Percentiles rank a stretch among this genome's conserved stretches.
Conservation (phyloP, 177 flowering plant species). For the Tripterygium wilfordii region DNA sequence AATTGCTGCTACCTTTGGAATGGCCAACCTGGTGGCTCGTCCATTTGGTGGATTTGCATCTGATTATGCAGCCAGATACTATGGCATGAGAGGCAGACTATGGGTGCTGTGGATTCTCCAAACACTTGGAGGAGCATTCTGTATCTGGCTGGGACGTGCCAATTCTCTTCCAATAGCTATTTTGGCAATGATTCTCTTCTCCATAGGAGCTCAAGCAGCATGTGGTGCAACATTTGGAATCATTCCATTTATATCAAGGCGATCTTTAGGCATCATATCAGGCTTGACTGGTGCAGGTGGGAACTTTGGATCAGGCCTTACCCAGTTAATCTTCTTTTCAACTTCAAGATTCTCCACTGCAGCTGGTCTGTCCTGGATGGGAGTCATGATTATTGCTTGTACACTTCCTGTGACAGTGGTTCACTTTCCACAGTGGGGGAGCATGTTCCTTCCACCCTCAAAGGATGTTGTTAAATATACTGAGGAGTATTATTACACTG, state of each 20-base stretch:
- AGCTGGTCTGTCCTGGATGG: constrained; percentile 42
- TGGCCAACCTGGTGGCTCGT: constrained; percentile 68
- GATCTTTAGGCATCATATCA: constrained; percentile 68
- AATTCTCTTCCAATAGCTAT: constrained; percentile 43
- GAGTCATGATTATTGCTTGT: constrained; percentile 27
- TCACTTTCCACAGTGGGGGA: constrained; percentile 41
- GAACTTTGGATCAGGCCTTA: constrained; percentile 65
- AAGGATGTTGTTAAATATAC: constrained; percentile 13
- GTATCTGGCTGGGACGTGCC: constrained; percentile 59
- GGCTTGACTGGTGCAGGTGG: constrained; percentile 79
- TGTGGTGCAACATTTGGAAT: constrained; percentile 78
- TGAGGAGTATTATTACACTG: constrained; percentile 25
- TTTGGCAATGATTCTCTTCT: constrained; percentile 56
- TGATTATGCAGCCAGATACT: constrained; percentile 36
- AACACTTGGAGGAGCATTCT: constrained; percentile 63
- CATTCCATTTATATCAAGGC: constrained; percentile 62
- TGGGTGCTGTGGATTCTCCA: constrained; percentile 74
- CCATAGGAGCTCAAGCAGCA: constrained; percentile 67
- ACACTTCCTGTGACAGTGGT: constrained; percentile 29
- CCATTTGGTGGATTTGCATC: constrained; percentile 69
- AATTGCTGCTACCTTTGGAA: constrained; percentile 67
- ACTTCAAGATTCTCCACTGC: constrained; percentile 38
- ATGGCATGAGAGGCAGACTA: constrained; percentile 70
- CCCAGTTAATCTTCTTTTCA: constrained; percentile 62
- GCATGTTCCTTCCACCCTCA: constrained; percentile 32